phyloP scores from a whole-genome alignment of 345 rosid species.

The Pistacia atlantica region DNA sequence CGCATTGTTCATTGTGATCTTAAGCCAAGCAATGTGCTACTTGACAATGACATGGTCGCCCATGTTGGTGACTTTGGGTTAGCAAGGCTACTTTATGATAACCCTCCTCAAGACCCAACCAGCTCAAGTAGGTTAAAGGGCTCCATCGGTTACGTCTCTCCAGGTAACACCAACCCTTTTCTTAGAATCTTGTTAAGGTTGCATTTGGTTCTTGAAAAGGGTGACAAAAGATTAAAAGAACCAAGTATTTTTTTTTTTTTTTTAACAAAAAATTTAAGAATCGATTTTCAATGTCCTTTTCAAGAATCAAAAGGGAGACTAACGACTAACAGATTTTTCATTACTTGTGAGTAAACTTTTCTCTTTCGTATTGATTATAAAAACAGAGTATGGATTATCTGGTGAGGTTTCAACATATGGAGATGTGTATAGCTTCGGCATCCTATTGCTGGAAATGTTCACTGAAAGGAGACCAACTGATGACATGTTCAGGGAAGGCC shows the following conservation, averaged over 20 bases:
- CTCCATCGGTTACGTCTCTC: constrained; percentile 12
- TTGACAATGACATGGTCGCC: constrained; percentile 7
- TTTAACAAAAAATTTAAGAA: not conserved
- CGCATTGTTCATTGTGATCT: constrained; percentile 16
- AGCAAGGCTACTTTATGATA: constrained; percentile 3
- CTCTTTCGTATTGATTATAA: not conserved
- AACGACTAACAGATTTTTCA: not conserved
- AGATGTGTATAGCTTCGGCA: constrained; percentile 43
- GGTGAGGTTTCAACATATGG: constrained; percentile 35
- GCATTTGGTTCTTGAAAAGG: not conserved
- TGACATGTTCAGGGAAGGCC: constrained; percentile 30
- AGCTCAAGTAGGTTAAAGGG: constrained; percentile 16
- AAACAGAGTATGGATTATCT: constrained; percentile 32
- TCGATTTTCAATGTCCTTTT: not conserved
- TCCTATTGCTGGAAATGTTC: constrained; percentile 38
- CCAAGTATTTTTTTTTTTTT: too few relatives aligned
- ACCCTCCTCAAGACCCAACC: not conserved
- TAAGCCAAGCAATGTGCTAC: constrained; percentile 15
- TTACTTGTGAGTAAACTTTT: not conserved
- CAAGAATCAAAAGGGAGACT: not conserved
- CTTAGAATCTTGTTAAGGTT: not conserved
- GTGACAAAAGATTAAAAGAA: not conserved
- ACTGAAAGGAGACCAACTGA: constrained; percentile 33
- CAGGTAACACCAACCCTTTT: constrained; percentile 3
- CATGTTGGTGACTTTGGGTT: constrained; percentile 19